A percentile compares a stretch with the other conserved stretches of the same genome.
Evolutionary conservation across 805 yeast genomes (phyloP).

Genomic region (Saccharomyces kudriavzevii): DNA sequence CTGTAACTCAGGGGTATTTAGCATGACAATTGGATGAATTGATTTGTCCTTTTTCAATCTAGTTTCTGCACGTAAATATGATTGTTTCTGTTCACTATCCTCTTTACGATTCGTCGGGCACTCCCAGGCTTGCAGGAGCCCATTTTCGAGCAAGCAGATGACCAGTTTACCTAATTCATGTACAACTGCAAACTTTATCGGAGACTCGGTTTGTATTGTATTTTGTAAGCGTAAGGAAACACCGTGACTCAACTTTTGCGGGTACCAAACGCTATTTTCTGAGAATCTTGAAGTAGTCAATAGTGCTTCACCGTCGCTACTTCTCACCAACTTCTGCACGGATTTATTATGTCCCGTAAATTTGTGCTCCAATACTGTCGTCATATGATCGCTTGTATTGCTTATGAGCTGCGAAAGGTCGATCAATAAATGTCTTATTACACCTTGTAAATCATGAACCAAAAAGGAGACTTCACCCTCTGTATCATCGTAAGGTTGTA

Average conservation of each 20-base stretch:
- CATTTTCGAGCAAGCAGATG: constrained; percentile 37
- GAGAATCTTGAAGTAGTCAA: constrained; percentile 51
- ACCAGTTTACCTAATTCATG: constrained; percentile 41
- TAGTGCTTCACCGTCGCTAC: constrained; percentile 55
- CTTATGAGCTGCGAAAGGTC: constrained; percentile 16
- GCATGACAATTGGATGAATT: constrained; percentile 24
- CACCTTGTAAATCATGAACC: constrained; percentile 39
- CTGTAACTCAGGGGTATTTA: constrained; percentile 31
- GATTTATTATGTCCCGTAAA: constrained; percentile 86
- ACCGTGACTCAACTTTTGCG: constrained; percentile 29
- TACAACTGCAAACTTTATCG: constrained; percentile 42
- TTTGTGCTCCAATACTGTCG: constrained; percentile 38
- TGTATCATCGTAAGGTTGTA: constrained; percentile 20
- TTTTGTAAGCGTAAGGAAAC: constrained; percentile 35
- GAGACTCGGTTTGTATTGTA: constrained; percentile 37
- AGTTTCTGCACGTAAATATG: constrained; percentile 13
- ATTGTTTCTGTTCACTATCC: constrained; percentile 18
- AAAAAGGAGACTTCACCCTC: constrained; percentile 33
- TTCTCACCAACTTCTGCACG: constrained; percentile 55
- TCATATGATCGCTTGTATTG: not conserved
- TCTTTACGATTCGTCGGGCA: constrained; percentile 30
- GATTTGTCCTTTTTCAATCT: constrained; percentile 1
- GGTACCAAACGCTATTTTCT: constrained; percentile 52
- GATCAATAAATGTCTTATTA: constrained; percentile 30
- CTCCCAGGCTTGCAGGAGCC: constrained; percentile 51